These are phyloP conservation scores for Rhynchosporium agropyri DNA, from an alignment of 2,329 filamentous ascomycete species.

Conservation along the genomic window DNA sequence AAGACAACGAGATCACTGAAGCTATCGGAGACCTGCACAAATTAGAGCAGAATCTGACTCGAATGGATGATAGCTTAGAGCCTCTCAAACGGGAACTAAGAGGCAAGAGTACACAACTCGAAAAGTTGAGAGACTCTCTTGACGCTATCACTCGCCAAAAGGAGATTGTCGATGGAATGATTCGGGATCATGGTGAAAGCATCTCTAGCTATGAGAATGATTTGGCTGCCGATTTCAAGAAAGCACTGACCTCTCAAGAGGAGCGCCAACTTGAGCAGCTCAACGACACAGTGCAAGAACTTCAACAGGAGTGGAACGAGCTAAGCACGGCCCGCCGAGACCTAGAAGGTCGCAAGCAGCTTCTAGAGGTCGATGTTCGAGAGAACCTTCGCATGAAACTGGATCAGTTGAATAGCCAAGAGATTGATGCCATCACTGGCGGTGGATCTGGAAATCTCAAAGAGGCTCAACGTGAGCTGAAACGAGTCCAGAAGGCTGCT, in stretches of 20 bases:
- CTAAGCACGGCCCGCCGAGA: slow-evolving; percentile 73
- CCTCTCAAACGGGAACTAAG: slow-evolving; percentile 77
- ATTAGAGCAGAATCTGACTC: slow-evolving; percentile 74
- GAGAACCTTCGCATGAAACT: slow-evolving; percentile 86
- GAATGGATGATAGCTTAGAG: slow-evolving; percentile 80
- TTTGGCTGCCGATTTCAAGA: slow-evolving; percentile 86
- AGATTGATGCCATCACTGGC: slow-evolving; percentile 67
- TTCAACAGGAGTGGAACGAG: slow-evolving; percentile 77
- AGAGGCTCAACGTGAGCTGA: slow-evolving; percentile 79
- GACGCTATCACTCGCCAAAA: slow-evolving; percentile 67
- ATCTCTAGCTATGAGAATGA: slow-evolving; percentile 79
- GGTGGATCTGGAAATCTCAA: slow-evolving; percentile 68
- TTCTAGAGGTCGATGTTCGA: slow-evolving; percentile 84
- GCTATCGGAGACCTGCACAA: slow-evolving; percentile 85
- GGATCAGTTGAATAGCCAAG: slow-evolving; percentile 79
- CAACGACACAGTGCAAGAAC: slow-evolving; percentile 67
- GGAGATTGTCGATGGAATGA: slow-evolving; percentile 71
- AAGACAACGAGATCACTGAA: slow-evolving; percentile 86
- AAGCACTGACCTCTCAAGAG: slow-evolving; percentile 80
- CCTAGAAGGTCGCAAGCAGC: slow-evolving; percentile 77
- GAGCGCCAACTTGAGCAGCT: slow-evolving; percentile 77
- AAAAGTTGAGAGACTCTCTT: slow-evolving; percentile 72
- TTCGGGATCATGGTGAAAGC: slow-evolving; percentile 76
- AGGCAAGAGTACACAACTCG: slow-evolving; percentile 72
- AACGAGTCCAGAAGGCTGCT: slow-evolving; percentile 72